Base-by-base conservation (phyloP, 768 basidiomycete species). In the Aureoboletus auriporus region DNA sequence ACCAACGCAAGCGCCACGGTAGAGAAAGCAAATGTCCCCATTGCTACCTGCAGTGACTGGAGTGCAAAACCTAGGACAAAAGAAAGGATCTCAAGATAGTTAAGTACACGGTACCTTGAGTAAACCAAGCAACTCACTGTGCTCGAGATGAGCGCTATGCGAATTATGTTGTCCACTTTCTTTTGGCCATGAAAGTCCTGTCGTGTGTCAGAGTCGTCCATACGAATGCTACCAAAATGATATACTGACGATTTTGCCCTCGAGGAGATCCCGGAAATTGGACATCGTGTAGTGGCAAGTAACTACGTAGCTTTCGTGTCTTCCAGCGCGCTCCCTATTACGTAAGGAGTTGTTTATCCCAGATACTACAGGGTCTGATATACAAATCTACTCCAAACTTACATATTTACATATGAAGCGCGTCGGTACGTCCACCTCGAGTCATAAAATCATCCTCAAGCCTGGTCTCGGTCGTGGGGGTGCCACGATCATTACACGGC, bases 401-500 rank as follows among this genome's bases (percentile, higher is more conserved):
- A 23, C 20, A 40, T 2, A 63, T 65, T n/a, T 37, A 39, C 42
- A 40, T 2, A 63, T 65, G 64, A 65, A 59, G 28, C 64, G 64
- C 30, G 9, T 17, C 20, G 44, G 52, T 34, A 49, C 52, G 10
- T 61, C 58, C 31, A 61, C 58, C 5, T 50, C 58, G 14, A 53
- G 46, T 12, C 67, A 57, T 23, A 73, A 71, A 62, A 74, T 73
- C 37, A 73, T 72, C 9, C 70, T 72, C 49, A 74, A 69, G 41
- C 71, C 72, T 2, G 70, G 68, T 29, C 52, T 64, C 10, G 62
- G 61, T 14, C 65, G 60, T 37, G 63, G 62, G 8, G 52, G 57
- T 2, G 59, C 50, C 2, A 66, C 53, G 14, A 61, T 63, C 53
- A 59, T 59, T 23, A 52, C 64, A 3, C 61, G 63, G 1, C 50